Base-by-base conservation (phyloP, 306 rosid species). In the Lablab purpureus region DNA sequence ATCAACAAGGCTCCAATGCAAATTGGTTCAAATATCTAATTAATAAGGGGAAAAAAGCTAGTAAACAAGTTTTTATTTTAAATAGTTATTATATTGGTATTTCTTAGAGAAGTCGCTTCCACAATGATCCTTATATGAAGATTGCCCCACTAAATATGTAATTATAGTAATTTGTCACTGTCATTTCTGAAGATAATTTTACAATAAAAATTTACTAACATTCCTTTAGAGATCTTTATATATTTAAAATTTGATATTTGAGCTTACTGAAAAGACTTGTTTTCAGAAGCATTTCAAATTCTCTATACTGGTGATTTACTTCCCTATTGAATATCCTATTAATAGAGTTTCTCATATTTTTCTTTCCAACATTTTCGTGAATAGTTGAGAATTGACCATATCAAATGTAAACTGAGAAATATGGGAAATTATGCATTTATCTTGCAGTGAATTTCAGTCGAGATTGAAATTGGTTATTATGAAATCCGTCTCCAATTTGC, bases 21-120 rank as follows among this genome's bases (percentile, higher is more conserved):
- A 79, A 84, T 80, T 87, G 88, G 87, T 50, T 84, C 47, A 49
- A 18, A 81, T 82, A 80, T 19, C 37, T 79, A 27, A 50, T 87
- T 72, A 34, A 75, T n/a, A 76, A 67, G 65, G 70, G 79, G 54
- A 32, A 47, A 79, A 76, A 41, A 64, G 15, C 85, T 54, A 62
- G 73, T 52, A 59, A 79, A 70, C 40, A 73, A 79, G 81, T 14
- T 47, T 71, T 25, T 40, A 28, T 36, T 64, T 47, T 52, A 18
- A 41, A 9, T 65, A 8, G 45, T 21, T 23, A 19, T 68, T 41
- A 50, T 5, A 2, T 52, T 5, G 32, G 32, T 55, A 79, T 28
- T 64, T 64, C 50, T 49, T 46, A 70, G 14, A 65, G 28, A 76
- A 76, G 36, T 65, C 49, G 14, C 70, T 76, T 67, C n/a, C 56